Conservation (phyloP, 78 protist species). For the Dictyostelium brefeldianum region DNA sequence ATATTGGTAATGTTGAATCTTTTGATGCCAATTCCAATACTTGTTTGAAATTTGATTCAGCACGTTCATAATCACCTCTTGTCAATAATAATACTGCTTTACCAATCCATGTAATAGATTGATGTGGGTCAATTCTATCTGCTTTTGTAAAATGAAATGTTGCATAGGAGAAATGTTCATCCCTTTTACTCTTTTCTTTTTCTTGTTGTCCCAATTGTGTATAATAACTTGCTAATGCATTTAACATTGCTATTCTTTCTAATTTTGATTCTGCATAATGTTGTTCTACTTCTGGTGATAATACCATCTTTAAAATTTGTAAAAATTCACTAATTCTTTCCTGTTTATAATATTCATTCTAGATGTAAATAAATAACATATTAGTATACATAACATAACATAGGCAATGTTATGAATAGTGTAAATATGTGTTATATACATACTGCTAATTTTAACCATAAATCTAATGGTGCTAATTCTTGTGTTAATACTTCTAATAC, state of each 20-base stretch:
- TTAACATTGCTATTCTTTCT: slow-evolving; percentile 62
- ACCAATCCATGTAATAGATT: slow-evolving; percentile 45
- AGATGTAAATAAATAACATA: not conserved
- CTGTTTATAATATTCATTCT: slow-evolving; percentile 75
- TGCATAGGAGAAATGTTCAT: slow-evolving; percentile 39
- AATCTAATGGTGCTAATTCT: slow-evolving; percentile 49
- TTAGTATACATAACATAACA: not conserved
- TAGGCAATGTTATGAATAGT: not conserved
- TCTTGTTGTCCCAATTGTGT: slow-evolving; percentile 51
- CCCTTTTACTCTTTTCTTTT: slow-evolving; percentile 33
- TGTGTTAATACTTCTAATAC: slow-evolving; percentile 11
- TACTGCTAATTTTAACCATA: slow-evolving; percentile 67
- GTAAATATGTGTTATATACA: not conserved
- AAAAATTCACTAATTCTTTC: slow-evolving; percentile 27
- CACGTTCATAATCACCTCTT: slow-evolving; percentile 56
- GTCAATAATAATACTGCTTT: slow-evolving; percentile 35
- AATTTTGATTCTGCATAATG: slow-evolving; percentile 31
- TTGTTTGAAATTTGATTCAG: slow-evolving; percentile 19
- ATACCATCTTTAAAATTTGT: not conserved
- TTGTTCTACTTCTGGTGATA: slow-evolving; percentile 32
- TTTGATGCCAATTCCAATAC: not conserved
- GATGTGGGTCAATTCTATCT: slow-evolving; percentile 22
- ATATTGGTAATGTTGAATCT: slow-evolving; percentile 27
- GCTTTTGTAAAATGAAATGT: slow-evolving; percentile 36
- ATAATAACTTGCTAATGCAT: slow-evolving; percentile 58